Percentiles rank a stretch among this genome's conserved stretches.
Evolutionary conservation across 192 early-diverging fungal genomes (phyloP).

Genomic region (Coemansia sp.): DNA sequence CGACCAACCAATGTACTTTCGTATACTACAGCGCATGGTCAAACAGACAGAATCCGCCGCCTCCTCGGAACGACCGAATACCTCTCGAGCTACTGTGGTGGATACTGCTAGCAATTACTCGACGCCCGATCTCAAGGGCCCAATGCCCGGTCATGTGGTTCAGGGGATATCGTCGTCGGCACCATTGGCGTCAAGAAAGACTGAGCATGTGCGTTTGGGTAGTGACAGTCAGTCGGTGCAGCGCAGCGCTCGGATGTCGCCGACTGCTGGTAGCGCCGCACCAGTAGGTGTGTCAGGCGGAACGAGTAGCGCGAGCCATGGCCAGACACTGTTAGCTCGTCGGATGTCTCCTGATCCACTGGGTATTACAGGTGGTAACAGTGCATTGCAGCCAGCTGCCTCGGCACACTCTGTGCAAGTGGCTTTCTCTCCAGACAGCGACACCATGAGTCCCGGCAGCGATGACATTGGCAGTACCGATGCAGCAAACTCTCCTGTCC

Average conservation of each 20-base stretch:
- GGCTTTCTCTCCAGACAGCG: neutral
- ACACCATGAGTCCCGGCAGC: neutral
- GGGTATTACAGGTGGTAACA: slow-evolving; percentile 24
- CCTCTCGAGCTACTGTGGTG: neutral
- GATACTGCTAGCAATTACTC: neutral
- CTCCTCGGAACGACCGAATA: neutral
- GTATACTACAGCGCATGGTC: slow-evolving; percentile 19
- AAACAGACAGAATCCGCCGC: neutral
- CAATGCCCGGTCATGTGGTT: slow-evolving; percentile 9
- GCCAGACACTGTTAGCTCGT: neutral
- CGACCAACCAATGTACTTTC: slow-evolving; percentile 60
- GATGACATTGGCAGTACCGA: slow-evolving; percentile 11
- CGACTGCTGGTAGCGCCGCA: neutral
- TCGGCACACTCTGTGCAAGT: slow-evolving; percentile 2
- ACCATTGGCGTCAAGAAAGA: slow-evolving; percentile 9
- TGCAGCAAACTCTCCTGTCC: slow-evolving; percentile 27
- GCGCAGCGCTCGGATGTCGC: neutral
- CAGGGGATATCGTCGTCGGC: slow-evolving; percentile 19
- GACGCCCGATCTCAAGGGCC: slow-evolving; percentile 20
- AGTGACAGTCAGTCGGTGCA: slow-evolving; percentile 4
- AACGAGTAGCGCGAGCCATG: neutral
- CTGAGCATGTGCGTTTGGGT: slow-evolving; percentile 16
- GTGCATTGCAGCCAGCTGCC: neutral
- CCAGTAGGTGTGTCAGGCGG: neutral
- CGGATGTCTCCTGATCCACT: slow-evolving; percentile 24